Conservation (phyloP, 768 basidiomycete genomes). For the Fistulinella prunicolor region DNA sequence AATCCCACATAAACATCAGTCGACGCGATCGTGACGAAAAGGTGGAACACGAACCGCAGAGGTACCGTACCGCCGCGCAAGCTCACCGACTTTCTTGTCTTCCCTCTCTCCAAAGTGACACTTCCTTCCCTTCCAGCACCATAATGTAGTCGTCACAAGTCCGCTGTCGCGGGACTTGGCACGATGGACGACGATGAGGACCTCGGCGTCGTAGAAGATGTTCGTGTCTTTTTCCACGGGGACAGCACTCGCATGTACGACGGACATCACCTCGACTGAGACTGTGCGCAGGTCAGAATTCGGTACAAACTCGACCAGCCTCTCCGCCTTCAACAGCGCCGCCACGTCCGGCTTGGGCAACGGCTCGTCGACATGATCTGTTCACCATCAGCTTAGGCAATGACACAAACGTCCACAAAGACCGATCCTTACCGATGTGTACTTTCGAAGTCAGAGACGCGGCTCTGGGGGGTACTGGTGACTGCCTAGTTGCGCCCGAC, state of each 20-base stretch:
- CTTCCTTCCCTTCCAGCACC: constrained; percentile 71
- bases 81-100: constrained; percentile 62
- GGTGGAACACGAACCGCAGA: constrained; percentile 43
- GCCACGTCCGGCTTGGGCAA: constrained; percentile 50
- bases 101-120: constrained; percentile 56
- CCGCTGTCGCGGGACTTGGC: constrained; percentile 62
- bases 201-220: constrained; percentile 73
- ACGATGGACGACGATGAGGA: constrained; percentile 66
- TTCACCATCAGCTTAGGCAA: not conserved
- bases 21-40: not conserved
- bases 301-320: constrained; percentile 12
- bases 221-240: constrained; percentile 44
- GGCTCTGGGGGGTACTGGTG: too few relatives aligned
- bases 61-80: constrained; percentile 73
- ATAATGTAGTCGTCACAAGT: constrained; percentile 65
- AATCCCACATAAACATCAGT: not conserved
- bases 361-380: constrained; percentile 42
- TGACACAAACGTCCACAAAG: not conserved
- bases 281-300: constrained; percentile 48
- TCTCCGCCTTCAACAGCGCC: constrained; percentile 37
- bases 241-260: constrained; percentile 50
- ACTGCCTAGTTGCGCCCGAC: too few relatives aligned
- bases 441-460: constrained; percentile 17
- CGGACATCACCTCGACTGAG: constrained; percentile 69
- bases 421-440: constrained; percentile 32